phyloP scores from a whole-genome alignment of 2,329 filamentous ascomycete genomes.

The Beauveria sp. region DNA sequence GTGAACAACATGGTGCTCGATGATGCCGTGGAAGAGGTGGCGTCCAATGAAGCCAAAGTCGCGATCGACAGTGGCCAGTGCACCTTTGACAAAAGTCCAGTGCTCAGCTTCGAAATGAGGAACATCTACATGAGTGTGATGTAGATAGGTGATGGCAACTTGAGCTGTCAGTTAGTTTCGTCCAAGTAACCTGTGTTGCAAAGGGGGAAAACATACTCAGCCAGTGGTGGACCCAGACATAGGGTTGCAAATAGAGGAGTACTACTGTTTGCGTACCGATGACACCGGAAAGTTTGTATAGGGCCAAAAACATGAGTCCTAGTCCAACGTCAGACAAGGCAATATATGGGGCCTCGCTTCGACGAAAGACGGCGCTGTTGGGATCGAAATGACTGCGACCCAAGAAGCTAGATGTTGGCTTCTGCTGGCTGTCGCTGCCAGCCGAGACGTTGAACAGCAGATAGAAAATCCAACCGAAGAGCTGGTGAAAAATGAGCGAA shows the following conservation, averaged over 20 bases:
- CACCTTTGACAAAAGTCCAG: constrained; percentile 57
- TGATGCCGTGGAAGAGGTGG: constrained; percentile 60
- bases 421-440: constrained; percentile 40
- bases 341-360: constrained; percentile 48
- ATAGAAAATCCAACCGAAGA: constrained; percentile 58
- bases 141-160: constrained; percentile 69
- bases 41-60: constrained; percentile 57
- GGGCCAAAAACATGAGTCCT: constrained; percentile 36
- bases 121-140: constrained; percentile 43
- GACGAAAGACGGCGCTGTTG: constrained; percentile 51
- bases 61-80: constrained; percentile 55
- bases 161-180: constrained; percentile 14
- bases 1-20: constrained; percentile 57
- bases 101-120: constrained; percentile 50
- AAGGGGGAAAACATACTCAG: constrained; percentile 38
- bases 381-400: constrained; percentile 53
- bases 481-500: constrained; percentile 52
- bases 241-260: constrained; percentile 55
- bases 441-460: constrained; percentile 51
- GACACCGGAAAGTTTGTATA: constrained; percentile 44
- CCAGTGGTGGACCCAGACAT: constrained; percentile 66
- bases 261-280: constrained; percentile 50
- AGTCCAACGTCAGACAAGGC: constrained; percentile 54
- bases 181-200: neutral
- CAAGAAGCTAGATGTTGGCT: constrained; percentile 30